phyloP scores from a whole-genome alignment of 441 rosid species.

The Pelargonium myrrhifolium region DNA sequence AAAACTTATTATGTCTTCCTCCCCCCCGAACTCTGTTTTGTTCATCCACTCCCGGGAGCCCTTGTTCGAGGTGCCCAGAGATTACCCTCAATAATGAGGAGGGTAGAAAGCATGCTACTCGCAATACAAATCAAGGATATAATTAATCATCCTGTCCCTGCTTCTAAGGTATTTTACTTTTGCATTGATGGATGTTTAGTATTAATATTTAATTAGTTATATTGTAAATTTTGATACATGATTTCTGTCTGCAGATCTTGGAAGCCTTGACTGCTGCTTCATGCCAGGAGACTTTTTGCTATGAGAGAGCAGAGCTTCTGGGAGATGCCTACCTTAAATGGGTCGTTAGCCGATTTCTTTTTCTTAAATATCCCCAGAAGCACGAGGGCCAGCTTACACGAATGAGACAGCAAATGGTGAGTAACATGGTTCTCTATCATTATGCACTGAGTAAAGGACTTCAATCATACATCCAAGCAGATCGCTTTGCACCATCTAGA shows the following conservation, averaged over 20 bases:
- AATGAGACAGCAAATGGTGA: slow-evolving; percentile 99
- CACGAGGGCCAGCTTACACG: slow-evolving; percentile 98
- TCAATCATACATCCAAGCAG: slow-evolving; percentile 95
- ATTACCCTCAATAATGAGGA: slow-evolving; percentile 95
- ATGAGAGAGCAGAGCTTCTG: slow-evolving; percentile 98
- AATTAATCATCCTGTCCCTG: slow-evolving; percentile 64
- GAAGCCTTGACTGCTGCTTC: slow-evolving; percentile 99
- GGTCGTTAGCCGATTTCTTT: slow-evolving; percentile 93
- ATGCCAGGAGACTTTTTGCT: slow-evolving; percentile 99
- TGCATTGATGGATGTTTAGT: neutral
- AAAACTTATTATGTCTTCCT: slow-evolving; percentile 93
- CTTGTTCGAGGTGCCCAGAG: slow-evolving; percentile 98
- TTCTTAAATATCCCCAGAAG: slow-evolving; percentile 95
- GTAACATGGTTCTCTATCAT: slow-evolving; percentile 90
- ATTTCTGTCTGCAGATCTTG: slow-evolving; percentile 47
- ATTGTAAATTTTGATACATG: neutral
- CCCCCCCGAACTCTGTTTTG: slow-evolving; percentile 89
- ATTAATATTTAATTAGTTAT: neutral
- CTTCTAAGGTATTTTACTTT: slow-evolving; percentile 55
- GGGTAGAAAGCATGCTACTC: slow-evolving; percentile 98
- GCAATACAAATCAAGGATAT: slow-evolving; percentile 77
- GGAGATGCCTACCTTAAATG: slow-evolving; percentile 99
- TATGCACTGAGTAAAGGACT: slow-evolving; percentile 76
- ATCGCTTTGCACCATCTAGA: slow-evolving; percentile 96
- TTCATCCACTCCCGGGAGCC: slow-evolving; percentile 95